Percentiles rank a stretch among this genome's conserved stretches.
Conservation (phyloP, 306 rosid species). For the Echinosophora koreensis region DNA sequence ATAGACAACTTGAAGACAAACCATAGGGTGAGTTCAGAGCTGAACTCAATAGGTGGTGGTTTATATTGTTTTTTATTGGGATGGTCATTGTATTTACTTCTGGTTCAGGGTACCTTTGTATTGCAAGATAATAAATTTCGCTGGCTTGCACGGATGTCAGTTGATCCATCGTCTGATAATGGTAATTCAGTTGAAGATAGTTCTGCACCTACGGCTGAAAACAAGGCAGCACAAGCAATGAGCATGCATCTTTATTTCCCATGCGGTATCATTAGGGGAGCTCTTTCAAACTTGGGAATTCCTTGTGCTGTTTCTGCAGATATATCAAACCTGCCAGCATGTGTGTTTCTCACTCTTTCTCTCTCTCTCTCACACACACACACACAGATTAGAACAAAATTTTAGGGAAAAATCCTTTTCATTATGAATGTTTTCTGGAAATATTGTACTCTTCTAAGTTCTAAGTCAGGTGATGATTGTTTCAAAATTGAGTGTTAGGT, state of each 20-base stretch:
- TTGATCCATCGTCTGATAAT: slow-evolving; percentile 68
- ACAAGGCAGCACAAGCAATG: slow-evolving; percentile 69
- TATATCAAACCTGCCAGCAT: slow-evolving; percentile 89
- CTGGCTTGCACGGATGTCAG: slow-evolving; percentile 88
- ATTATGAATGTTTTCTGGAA: slow-evolving; percentile 36
- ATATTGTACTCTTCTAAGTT: slow-evolving; percentile 16
- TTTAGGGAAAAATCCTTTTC: slow-evolving; percentile 19
- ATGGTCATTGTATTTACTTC: slow-evolving; percentile 24
- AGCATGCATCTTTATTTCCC: slow-evolving; percentile 98
- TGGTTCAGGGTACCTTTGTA: slow-evolving; percentile 89
- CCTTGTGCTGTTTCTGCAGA: slow-evolving; percentile 97
- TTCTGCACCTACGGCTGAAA: slow-evolving; percentile 63
- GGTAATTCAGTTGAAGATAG: slow-evolving; percentile 63
- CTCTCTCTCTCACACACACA: background rate
- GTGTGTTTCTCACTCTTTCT: slow-evolving; percentile 55
- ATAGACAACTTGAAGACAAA: slow-evolving; percentile 98
- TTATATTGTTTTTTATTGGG: slow-evolving; percentile 12
- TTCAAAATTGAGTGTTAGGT: background rate
- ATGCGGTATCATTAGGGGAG: slow-evolving; percentile 95
- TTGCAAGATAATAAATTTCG: slow-evolving; percentile 91
- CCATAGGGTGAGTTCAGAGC: slow-evolving; percentile 69
- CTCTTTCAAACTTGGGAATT: slow-evolving; percentile 95
- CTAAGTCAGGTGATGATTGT: background rate
- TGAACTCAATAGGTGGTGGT: slow-evolving; percentile 17
- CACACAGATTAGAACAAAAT: background rate